Percentiles rank a stretch among this genome's conserved stretches.
phyloP scores from a whole-genome alignment of 805 yeast genomes.

The Saccharomycopsis schoenii region DNA sequence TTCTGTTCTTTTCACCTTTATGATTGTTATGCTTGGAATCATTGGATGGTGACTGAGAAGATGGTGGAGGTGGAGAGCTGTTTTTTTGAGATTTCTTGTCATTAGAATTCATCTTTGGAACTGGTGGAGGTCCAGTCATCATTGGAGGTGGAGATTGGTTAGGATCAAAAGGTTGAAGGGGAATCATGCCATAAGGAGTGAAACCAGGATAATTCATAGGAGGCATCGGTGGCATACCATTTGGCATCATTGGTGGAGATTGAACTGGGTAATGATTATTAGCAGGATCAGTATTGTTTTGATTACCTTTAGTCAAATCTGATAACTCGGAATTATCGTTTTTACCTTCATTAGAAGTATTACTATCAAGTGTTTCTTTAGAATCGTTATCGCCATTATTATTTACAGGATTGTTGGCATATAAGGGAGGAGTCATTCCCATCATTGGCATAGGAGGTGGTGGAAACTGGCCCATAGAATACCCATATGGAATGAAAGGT shows the following conservation, averaged over 20 bases:
- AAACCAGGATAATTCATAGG: slow-evolving; percentile 43
- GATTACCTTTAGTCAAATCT: neutral
- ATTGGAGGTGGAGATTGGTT: slow-evolving; percentile 5
- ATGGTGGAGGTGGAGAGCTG: slow-evolving; percentile 4
- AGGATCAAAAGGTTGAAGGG: slow-evolving; percentile 18
- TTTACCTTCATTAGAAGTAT: neutral
- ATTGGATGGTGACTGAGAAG: slow-evolving; percentile 1
- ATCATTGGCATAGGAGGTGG: slow-evolving; percentile 25
- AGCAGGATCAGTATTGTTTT: neutral
- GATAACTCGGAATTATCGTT: neutral
- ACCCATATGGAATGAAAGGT: slow-evolving; percentile 27
- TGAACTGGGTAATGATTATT: neutral
- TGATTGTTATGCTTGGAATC: neutral
- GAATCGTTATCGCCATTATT: slow-evolving; percentile 10
- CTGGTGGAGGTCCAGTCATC: slow-evolving; percentile 3
- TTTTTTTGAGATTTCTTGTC: slow-evolving; percentile 3
- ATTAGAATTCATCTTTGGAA: slow-evolving; percentile 5
- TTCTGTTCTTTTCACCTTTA: slow-evolving; percentile 5
- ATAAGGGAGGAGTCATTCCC: slow-evolving; percentile 21
- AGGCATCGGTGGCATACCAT: neutral
- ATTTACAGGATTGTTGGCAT: slow-evolving; percentile 3
- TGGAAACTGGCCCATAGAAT: slow-evolving; percentile 27
- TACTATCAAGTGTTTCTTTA: slow-evolving; percentile 8
- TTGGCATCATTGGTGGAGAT: neutral
- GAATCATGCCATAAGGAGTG: slow-evolving; percentile 32